Conservation (phyloP, 2,329 filamentous ascomycete species). For the Aspergillus novofumigatus region DNA sequence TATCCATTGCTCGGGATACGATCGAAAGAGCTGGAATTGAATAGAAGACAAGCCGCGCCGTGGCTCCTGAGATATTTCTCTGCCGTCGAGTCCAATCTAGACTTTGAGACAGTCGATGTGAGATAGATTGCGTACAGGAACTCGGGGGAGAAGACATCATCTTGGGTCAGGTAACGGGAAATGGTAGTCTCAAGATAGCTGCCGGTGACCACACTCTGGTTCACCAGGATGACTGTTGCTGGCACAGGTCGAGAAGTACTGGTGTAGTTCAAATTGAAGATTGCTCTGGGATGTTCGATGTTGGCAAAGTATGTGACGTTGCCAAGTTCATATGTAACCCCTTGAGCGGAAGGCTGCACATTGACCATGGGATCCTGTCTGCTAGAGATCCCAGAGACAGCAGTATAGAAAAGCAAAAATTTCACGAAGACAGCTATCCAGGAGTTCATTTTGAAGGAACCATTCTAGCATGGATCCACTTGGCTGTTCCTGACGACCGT, state of each 20-base stretch:
- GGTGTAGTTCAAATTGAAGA: background rate
- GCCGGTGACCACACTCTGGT: slow-evolving; percentile 5
- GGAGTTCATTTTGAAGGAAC: background rate
- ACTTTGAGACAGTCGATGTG: background rate
- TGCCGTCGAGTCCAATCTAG: background rate
- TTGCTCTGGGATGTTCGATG: background rate
- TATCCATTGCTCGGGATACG: background rate
- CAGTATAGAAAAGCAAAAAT: background rate
- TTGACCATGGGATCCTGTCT: background rate
- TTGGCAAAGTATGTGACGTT: slow-evolving; percentile 7
- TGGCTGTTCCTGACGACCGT: background rate
- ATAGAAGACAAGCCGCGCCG: background rate
- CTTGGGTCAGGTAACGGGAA: slow-evolving; percentile 2
- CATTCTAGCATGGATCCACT: background rate
- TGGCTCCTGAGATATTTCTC: background rate
- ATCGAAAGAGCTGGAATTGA: background rate
- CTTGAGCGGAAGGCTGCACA: background rate
- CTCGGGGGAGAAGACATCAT: slow-evolving; percentile 9
- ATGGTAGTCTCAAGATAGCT: background rate
- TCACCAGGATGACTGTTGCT: slow-evolving; percentile 5
- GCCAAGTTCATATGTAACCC: slow-evolving; percentile 2
- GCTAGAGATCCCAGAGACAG: background rate
- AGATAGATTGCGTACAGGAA: slow-evolving; percentile 11
- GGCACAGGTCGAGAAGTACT: background rate
- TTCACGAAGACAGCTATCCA: background rate